A percentile compares a stretch with the other conserved stretches of the same genome.
Evolutionary conservation across 176 grass and related monocot species (phyloP).

Genomic region (Cenchrus fungigraminus): DNA sequence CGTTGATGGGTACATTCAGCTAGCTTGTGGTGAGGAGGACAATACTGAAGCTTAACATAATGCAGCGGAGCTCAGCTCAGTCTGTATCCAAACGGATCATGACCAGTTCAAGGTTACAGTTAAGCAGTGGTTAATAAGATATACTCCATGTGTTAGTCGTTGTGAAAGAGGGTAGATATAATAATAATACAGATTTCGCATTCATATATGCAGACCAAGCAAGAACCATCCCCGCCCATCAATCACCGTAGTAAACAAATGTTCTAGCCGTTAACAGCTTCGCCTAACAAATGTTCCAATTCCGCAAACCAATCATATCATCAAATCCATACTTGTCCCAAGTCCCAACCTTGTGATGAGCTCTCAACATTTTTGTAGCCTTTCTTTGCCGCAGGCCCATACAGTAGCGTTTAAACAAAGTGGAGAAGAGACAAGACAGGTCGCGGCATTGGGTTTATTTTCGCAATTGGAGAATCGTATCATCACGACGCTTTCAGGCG

Average conservation of each 20-base stretch:
- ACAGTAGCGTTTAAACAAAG: neutral
- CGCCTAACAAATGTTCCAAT: neutral
- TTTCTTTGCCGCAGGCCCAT: neutral
- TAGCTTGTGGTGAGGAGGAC: no score
- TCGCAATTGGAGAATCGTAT: neutral
- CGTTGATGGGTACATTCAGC: no score
- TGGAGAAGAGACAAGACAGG: neutral
- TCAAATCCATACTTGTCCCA: neutral
- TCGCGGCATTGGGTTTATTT: no score
- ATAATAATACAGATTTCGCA: neutral
- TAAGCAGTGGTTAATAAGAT: neutral
- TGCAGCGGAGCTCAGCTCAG: no score
- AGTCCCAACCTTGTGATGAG: neutral
- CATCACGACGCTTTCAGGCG: constrained; percentile 8
- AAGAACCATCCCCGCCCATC: neutral
- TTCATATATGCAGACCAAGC: constrained; percentile 4
- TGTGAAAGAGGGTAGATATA: neutral
- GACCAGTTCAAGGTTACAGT: neutral
- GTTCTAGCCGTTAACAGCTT: constrained; percentile 11
- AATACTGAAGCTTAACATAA: no score
- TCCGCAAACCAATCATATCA: no score
- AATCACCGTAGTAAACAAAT: constrained; percentile 20
- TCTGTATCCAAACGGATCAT: neutral
- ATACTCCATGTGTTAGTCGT: neutral
- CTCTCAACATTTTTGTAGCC: neutral